phyloP scores from a whole-genome alignment of 2,329 filamentous ascomycete species.

The Venturia asperata region DNA sequence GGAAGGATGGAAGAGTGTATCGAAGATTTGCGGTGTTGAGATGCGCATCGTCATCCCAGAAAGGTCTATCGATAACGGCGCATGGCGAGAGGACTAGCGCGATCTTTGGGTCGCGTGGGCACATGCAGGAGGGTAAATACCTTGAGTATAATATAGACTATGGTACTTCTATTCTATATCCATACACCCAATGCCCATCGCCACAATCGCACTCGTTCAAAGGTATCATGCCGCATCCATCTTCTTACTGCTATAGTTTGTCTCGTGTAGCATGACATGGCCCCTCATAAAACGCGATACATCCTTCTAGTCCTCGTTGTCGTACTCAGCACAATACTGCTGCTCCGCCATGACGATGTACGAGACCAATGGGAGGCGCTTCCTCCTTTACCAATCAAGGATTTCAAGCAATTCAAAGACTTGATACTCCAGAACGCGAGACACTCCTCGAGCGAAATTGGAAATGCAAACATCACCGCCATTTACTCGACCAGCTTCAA shows the following conservation, averaged over 20 bases:
- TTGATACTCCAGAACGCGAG: constrained; percentile 10
- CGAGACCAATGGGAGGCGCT: background rate
- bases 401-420: constrained; percentile 17
- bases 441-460: constrained; percentile 22
- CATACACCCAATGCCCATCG: no score
- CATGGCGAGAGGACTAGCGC: background rate
- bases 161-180: no score
- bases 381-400: background rate
- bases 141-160: no score
- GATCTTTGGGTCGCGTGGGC: background rate
- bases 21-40: background rate
- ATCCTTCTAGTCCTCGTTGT: constrained; percentile 10
- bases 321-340: background rate
- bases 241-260: background rate
- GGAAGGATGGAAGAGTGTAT: background rate
- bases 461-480: background rate
- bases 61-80: background rate
- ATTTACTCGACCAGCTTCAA: background rate
- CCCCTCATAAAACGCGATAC: constrained; percentile 6
- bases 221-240: background rate
- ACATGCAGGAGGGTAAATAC: background rate
- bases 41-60: background rate
- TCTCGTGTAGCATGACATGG: background rate
- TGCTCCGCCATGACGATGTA: background rate
- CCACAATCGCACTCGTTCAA: no score